phyloP scores from a whole-genome alignment of 768 basidiomycete genomes.

The Lyophyllum semitale region DNA sequence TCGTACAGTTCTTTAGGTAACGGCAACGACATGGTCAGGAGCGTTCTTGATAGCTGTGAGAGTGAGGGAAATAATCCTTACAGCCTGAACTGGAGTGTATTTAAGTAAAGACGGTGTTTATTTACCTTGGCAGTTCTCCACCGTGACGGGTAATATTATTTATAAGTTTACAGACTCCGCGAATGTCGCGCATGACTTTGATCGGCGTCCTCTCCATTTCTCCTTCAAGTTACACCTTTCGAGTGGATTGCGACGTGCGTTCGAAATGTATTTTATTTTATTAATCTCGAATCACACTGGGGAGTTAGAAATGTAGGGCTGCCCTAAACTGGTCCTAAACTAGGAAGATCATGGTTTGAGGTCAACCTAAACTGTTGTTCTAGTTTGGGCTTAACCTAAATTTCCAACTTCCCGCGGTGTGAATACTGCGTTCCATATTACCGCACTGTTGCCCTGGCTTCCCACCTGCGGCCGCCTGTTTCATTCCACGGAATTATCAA shows the following conservation, averaged over 20 bases:
- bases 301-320: no score
- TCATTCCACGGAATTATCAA: neutral
- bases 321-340: no score
- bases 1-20: conserved; percentile 39
- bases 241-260: no score
- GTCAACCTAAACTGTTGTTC: no score
- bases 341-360: no score
- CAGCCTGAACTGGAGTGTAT: conserved; percentile 1
- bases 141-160: neutral
- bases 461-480: neutral
- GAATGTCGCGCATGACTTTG: neutral
- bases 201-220: no score
- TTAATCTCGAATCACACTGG: no score
- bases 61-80: neutral
- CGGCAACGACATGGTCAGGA: conserved; percentile 14
- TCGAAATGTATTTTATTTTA: no score
- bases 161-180: neutral
- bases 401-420: no score
- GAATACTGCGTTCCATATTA: neutral
- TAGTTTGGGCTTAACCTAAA: no score
- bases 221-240: no score
- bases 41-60: neutral
- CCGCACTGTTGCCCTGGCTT: neutral
- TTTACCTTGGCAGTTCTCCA: neutral
- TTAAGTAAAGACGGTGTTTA: neutral